These are phyloP conservation scores for Candida schatavii DNA, from an alignment of 805 yeast species.

Conservation along the genomic window DNA sequence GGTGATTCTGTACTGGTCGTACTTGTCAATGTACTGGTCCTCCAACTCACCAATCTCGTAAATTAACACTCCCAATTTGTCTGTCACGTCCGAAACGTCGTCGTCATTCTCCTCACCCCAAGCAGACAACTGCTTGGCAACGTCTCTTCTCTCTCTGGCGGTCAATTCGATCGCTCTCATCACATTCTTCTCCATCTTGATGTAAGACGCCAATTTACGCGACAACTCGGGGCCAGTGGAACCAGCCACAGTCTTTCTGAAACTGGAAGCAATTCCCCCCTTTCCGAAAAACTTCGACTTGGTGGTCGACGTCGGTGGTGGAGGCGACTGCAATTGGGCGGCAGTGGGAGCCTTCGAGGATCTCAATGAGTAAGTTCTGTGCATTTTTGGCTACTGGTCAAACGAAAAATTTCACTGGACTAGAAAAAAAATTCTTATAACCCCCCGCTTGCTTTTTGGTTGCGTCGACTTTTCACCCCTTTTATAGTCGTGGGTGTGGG, in stretches of 20 bases:
- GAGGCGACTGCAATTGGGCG: conserved; percentile 87
- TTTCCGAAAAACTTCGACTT: conserved; percentile 89
- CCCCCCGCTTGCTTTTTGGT: neutral
- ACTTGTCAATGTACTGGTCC: conserved; percentile 81
- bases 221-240: conserved; percentile 78
- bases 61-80: conserved; percentile 78
- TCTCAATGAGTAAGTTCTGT: conserved; percentile 97
- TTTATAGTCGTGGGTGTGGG: neutral
- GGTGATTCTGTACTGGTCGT: conserved; percentile 83
- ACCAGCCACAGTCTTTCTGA: conserved; percentile 74
- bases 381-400: conserved; percentile 53
- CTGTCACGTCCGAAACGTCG: conserved; percentile 82
- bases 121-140: conserved; percentile 74
- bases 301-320: conserved; percentile 92
- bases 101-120: conserved; percentile 91
- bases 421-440: neutral
- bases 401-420: neutral
- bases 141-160: conserved; percentile 75
- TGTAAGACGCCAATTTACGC: conserved; percentile 67
- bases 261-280: conserved; percentile 58
- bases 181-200: conserved; percentile 79
- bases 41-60: conserved; percentile 84
- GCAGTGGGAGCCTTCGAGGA: conserved; percentile 96
- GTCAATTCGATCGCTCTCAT: conserved; percentile 75
- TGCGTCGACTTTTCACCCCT: conserved; percentile 3